Conservation (phyloP, 208 protist species). For the Trypanosoma avium region DNA sequence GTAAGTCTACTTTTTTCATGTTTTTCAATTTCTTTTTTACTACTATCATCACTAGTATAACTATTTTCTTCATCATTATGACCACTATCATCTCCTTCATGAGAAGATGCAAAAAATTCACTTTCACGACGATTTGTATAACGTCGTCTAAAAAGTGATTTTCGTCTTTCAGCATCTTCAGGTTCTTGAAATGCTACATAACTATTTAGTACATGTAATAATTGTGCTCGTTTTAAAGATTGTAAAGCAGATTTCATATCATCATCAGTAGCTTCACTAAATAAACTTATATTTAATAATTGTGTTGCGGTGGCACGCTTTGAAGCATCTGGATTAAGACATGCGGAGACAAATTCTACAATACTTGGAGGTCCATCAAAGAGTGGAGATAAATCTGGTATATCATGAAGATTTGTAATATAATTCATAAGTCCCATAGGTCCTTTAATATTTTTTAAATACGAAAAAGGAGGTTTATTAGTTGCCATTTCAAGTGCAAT, state of each 20-base stretch:
- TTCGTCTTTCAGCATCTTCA: slow-evolving; percentile 18
- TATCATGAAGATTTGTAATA: slow-evolving; percentile 80
- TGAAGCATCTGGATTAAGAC: slow-evolving; percentile 68
- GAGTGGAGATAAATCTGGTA: slow-evolving; percentile 78
- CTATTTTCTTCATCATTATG: background rate
- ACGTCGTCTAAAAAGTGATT: background rate
- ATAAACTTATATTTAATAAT: slow-evolving; percentile 77
- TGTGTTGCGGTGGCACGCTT: slow-evolving; percentile 68
- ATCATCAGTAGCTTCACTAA: slow-evolving; percentile 65
- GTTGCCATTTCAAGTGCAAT: slow-evolving; percentile 89
- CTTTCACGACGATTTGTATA: background rate
- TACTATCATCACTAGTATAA: background rate
- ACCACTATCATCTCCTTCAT: background rate
- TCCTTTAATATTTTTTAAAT: slow-evolving; percentile 71
- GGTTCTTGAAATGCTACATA: slow-evolving; percentile 86
- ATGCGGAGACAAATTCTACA: slow-evolving; percentile 83
- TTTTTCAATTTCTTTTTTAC: background rate
- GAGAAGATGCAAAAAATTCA: slow-evolving; percentile 15
- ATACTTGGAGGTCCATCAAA: slow-evolving; percentile 67
- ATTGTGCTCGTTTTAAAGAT: slow-evolving; percentile 75
- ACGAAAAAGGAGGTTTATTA: slow-evolving; percentile 79
- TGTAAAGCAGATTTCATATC: slow-evolving; percentile 70
- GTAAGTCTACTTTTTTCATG: background rate
- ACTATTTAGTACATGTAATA: slow-evolving; percentile 83
- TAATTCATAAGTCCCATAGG: slow-evolving; percentile 73